A percentile compares a stretch with the other conserved stretches of the same genome.
These are phyloP conservation scores for Pseudoturritis turrita DNA, from an alignment of 345 rosid species.

Conservation along the genomic window DNA sequence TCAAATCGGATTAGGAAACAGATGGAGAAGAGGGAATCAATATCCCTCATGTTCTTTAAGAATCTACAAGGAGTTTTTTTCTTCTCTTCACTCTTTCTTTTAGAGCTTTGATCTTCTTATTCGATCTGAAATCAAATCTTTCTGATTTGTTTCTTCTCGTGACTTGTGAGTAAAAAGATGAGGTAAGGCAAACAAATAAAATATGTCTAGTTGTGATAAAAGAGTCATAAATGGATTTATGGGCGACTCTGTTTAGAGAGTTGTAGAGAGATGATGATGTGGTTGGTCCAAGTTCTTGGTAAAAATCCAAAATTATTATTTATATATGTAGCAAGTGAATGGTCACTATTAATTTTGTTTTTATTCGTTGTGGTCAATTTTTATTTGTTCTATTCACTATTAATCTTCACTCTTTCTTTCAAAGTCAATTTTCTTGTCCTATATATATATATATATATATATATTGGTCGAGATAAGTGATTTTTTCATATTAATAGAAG, in stretches of 20 bases:
- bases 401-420: too few species aligned
- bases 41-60: neutral
- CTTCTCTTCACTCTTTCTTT: neutral
- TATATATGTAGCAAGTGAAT: conserved; percentile 23
- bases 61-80: neutral
- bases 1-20: neutral
- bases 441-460: neutral
- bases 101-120: neutral
- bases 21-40: neutral
- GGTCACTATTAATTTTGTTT: conserved; percentile 13
- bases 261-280: conserved; percentile 18
- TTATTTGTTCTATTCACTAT: neutral
- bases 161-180: conserved; percentile 19
- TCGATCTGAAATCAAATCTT: conserved; percentile 8
- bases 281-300: conserved; percentile 17
- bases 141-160: conserved; percentile 13
- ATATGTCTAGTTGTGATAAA: conserved; percentile 1
- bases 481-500: neutral
- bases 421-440: neutral
- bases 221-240: conserved; percentile 17
- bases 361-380: neutral
- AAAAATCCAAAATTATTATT: neutral
- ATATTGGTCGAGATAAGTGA: neutral
- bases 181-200: neutral
- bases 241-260: conserved; percentile 13